Conservation (phyloP, 2,329 filamentous ascomycete species). For the Daldinia eschscholtzii region DNA sequence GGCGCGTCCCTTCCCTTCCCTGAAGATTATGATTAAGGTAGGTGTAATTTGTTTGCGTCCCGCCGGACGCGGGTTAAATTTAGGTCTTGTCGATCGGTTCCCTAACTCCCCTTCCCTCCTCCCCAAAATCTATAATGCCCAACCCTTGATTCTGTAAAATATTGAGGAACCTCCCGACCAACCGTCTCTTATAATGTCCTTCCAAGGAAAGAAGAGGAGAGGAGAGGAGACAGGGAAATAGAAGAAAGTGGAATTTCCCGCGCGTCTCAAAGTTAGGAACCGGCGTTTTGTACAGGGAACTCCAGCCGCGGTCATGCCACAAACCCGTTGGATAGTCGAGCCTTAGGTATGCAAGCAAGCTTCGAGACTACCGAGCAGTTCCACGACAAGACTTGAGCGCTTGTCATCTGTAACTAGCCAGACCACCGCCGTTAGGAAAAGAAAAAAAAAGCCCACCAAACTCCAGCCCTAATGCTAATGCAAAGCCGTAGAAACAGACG, state of each 20-base stretch:
- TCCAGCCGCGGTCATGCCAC: slow-evolving; percentile 1
- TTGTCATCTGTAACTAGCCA: slow-evolving; percentile 4
- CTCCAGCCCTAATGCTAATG: slow-evolving; percentile 40
- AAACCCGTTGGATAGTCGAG: background rate
- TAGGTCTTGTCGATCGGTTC: slow-evolving; percentile 11
- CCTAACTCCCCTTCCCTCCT: slow-evolving; percentile 15
- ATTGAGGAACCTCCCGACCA: slow-evolving; percentile 13
- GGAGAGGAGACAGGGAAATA: background rate
- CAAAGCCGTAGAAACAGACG: slow-evolving; percentile 19
- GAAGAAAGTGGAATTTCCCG: slow-evolving; percentile 8
- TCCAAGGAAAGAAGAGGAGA: background rate
- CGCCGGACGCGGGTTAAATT: slow-evolving; percentile 17
- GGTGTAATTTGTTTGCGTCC: background rate
- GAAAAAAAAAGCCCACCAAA: slow-evolving; percentile 16
- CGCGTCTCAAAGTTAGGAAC: slow-evolving; percentile 13
- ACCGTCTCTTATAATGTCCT: slow-evolving; percentile 14
- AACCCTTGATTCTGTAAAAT: slow-evolving; percentile 22
- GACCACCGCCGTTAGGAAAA: slow-evolving; percentile 11
- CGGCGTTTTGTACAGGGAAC: slow-evolving; percentile 33
- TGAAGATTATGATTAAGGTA: slow-evolving; percentile 12
- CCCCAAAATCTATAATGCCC: slow-evolving; percentile 28
- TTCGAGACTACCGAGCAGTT: background rate
- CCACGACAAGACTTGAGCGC: slow-evolving; percentile 13
- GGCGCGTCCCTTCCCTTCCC: slow-evolving; percentile 11
- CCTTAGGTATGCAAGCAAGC: background rate